phyloP scores from a whole-genome alignment of 2,329 filamentous ascomycete species.

The Alternaria sp. region DNA sequence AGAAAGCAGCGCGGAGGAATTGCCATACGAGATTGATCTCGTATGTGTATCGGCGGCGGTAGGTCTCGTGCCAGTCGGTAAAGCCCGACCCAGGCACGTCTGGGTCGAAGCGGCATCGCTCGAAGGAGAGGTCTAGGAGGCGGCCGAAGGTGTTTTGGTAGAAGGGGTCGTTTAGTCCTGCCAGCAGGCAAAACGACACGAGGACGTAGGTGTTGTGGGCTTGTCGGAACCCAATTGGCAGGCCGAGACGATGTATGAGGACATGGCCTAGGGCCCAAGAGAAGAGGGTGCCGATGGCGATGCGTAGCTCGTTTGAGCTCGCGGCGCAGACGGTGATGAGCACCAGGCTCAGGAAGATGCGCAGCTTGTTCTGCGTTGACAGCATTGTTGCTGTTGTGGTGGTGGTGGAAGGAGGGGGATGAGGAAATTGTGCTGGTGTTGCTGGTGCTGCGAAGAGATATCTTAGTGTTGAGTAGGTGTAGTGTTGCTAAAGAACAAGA shows the following conservation, averaged over 20 bases:
- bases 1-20: slow-evolving; percentile 1
- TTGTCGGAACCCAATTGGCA: slow-evolving; percentile 4
- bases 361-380: slow-evolving; percentile 6
- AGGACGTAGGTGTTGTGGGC: slow-evolving; percentile 13
- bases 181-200: slow-evolving; percentile 19
- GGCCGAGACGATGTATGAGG: slow-evolving; percentile 2
- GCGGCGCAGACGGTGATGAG: slow-evolving; percentile 13
- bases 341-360: slow-evolving; percentile 17
- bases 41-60: slow-evolving; percentile 8
- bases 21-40: slow-evolving; percentile 8
- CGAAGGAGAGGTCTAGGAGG: slow-evolving; percentile 16
- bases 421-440: not conserved
- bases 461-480: not conserved
- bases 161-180: slow-evolving; percentile 21
- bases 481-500: slow-evolving; percentile 3
- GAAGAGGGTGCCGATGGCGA: slow-evolving; percentile 11
- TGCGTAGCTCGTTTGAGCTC: slow-evolving; percentile 19
- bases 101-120: slow-evolving; percentile 8
- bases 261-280: slow-evolving; percentile 22
- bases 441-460: not conserved
- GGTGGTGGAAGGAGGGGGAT: not conserved
- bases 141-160: slow-evolving; percentile 20
- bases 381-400: slow-evolving; percentile 17
- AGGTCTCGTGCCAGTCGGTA: slow-evolving; percentile 18
- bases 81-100: slow-evolving; percentile 22